Percentiles rank a stretch among this genome's conserved stretches.
Evolutionary conservation across 2,329 filamentous ascomycete genomes (phyloP).

Genomic region (Chrysoporthe cubensis): DNA sequence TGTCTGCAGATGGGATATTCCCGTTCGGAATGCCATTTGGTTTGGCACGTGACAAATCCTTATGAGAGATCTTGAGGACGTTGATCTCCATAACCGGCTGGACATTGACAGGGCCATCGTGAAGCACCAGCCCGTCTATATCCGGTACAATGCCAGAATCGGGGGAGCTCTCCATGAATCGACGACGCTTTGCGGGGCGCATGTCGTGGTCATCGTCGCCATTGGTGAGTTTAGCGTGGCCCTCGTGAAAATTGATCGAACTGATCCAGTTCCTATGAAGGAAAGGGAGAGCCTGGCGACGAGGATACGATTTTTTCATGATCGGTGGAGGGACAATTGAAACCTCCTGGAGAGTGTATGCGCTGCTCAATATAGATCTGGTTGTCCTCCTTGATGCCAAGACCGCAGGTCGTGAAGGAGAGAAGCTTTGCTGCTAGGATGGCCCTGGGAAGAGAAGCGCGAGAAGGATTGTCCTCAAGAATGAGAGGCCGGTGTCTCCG

Average conservation of each 20-base stretch:
- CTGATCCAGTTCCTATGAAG: slow-evolving; percentile 59
- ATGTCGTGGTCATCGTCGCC: slow-evolving; percentile 41
- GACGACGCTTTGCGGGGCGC: slow-evolving; percentile 55
- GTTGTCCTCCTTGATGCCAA: slow-evolving; percentile 1
- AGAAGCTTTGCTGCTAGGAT: neutral
- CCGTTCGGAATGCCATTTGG: slow-evolving; percentile 42
- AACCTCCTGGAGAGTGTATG: neutral
- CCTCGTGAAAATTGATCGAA: slow-evolving; percentile 47
- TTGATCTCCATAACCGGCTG: slow-evolving; percentile 55
- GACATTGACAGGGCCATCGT: slow-evolving; percentile 30
- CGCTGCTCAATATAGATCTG: neutral
- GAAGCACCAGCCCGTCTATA: slow-evolving; percentile 29
- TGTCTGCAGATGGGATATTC: slow-evolving; percentile 40
- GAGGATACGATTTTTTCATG: slow-evolving; percentile 54
- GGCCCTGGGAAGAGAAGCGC: neutral
- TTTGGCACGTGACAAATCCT: slow-evolving; percentile 47
- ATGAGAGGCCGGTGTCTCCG: neutral
- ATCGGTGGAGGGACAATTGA: slow-evolving; percentile 34
- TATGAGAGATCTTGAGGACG: slow-evolving; percentile 56
- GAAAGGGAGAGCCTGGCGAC: slow-evolving; percentile 55
- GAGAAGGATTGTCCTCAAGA: neutral
- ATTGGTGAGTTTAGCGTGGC: slow-evolving; percentile 33
- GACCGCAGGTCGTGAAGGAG: neutral
- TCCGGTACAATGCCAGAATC: slow-evolving; percentile 34
- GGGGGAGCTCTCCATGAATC: slow-evolving; percentile 46